Base-by-base conservation (phyloP, 139 green algal species). In the Pedinophyceae sp. region DNA sequence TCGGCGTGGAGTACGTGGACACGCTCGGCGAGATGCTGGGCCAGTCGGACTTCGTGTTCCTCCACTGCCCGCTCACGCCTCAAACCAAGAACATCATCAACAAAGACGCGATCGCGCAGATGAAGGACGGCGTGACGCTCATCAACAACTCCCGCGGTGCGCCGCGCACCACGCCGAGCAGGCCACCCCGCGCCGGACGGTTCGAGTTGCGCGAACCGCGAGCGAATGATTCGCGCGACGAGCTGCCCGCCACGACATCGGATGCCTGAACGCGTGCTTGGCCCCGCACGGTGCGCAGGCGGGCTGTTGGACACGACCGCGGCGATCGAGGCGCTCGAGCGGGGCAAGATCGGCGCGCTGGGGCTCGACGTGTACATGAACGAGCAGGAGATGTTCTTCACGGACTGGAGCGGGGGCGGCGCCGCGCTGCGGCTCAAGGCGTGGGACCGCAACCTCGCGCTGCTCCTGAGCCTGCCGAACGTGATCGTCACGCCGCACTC, bases 21-120 rank as follows among this genome's bases (percentile, higher is more conserved):
- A 43, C 13, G n/a, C 3, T 80, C 25, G 70, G 82, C 5, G 67
- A 82, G 34, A 17, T 81, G 30, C 65, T 84, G 41, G 57, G 67
- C 1, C 25, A 54, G 20, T 68, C 48, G 18, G 68, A 89, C 58
- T 71, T 85, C 39, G 30, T 89, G n/a, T 64, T 58, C 2, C 61
- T 89, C 18, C 74, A 85, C 63, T 67, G 68, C 41, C 80, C 84
- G 6, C 69, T 93, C 34, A 54, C 78, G 39, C 61, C 67, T 1
- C 64, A 62, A 43, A 91, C 82, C 13, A 48, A 69, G 43, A 70
- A 88, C 62, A 66, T 91, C 43, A 84, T 93, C 40, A 72, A 85
- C 58, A 30, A 54, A 18, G 63, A 78, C 4, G 60, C 64, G 24
- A 70, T 93, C 56, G 25, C 50, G 6, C 51, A 58, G 30, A 80